These are phyloP conservation scores for Cladosporium sp. DNA, from an alignment of 2,329 filamentous ascomycete species.

Conservation along the genomic window DNA sequence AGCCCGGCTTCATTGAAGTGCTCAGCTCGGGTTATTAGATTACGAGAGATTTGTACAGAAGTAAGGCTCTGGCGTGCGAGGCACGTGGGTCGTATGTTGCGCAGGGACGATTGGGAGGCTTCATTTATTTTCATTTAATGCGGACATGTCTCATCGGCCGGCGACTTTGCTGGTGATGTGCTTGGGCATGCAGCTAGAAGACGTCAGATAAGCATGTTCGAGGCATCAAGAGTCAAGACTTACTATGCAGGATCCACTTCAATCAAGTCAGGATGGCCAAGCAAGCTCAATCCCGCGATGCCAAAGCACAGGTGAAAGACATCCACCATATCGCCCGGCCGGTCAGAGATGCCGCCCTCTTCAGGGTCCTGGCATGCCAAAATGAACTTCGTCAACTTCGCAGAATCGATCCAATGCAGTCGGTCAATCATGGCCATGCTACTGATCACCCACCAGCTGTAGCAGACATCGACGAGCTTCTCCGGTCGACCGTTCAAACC, in stretches of 20 bases:
- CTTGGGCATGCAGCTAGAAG: slow-evolving; percentile 51
- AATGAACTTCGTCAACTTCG: slow-evolving; percentile 77
- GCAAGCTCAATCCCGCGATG: slow-evolving; percentile 78
- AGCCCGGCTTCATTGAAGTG: slow-evolving; percentile 57
- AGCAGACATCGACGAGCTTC: slow-evolving; percentile 95
- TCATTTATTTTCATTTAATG: too few species aligned
- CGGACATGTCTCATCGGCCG: slow-evolving; percentile 34
- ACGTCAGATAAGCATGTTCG: slow-evolving; percentile 1
- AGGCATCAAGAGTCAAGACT: slow-evolving; percentile 25
- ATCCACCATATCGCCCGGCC: slow-evolving; percentile 92
- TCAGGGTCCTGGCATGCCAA: slow-evolving; percentile 83
- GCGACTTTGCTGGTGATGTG: slow-evolving; percentile 59
- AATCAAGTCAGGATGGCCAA: slow-evolving; percentile 71
- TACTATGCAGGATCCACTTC: slow-evolving; percentile 86
- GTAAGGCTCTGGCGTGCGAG: too few species aligned
- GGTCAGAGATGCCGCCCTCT: slow-evolving; percentile 79
- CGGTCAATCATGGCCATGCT: slow-evolving; percentile 85
- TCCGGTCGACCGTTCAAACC: slow-evolving; percentile 93
- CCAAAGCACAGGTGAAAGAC: slow-evolving; percentile 95
- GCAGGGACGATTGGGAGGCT: neutral
- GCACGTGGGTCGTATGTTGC: neutral
- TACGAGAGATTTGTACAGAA: slow-evolving; percentile 51
- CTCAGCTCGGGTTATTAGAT: slow-evolving; percentile 64
- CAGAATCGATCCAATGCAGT: slow-evolving; percentile 87
- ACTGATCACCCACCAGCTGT: slow-evolving; percentile 97